Base-by-base conservation (phyloP, 345 rosid genomes). In the Bruguiera parviflora region DNA sequence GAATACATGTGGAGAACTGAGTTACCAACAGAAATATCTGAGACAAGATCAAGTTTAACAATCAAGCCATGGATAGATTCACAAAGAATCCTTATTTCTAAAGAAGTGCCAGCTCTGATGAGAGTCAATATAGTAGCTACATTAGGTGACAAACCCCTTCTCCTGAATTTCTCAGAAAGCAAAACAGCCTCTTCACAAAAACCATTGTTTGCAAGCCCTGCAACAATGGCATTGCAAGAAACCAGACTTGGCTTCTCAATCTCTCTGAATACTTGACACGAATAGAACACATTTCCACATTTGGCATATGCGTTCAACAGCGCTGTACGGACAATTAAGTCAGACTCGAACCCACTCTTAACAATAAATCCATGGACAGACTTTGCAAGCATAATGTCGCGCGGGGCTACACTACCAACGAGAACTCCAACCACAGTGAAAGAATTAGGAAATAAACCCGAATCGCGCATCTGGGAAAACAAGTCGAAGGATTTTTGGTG, bases 1-100 rank as follows among this genome's bases (percentile, higher is more conserved):
- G 85, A 85, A 66, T 79, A 85, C 84, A 81, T 74, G 64, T 60
- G 76, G 63, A 85, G 79, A 31, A 81, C 52, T 8, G 85, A 71
- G 64, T 79, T 83, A 25, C 66, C 63, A 6, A 85, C 82, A 25
- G 78, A 61, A 46, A 70, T 20, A 59, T 73, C 65, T n/a, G 53
- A 73, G 64, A 18, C 63, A 61, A 71, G 81, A 60, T 82, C 84
- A 35, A 70, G 31, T 79, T 79, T 83, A 74, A 73, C 68, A 37
- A 74, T 63, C 47, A 83, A 62, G 52, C 82, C 71, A 61, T 81
- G 81, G 22, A 72, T 18, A 1, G 75, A 75, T 65, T 79, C 71
- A 76, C 73, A 73, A 20, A 77, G 53, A 49, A 19, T 31, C 74
- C 51, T 73, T 25, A 70, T 63, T 65, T 52, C 77, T 49, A 85